These are phyloP conservation scores for Pisolithus marmoratus DNA, from an alignment of 768 basidiomycete genomes.

Conservation along the genomic window DNA sequence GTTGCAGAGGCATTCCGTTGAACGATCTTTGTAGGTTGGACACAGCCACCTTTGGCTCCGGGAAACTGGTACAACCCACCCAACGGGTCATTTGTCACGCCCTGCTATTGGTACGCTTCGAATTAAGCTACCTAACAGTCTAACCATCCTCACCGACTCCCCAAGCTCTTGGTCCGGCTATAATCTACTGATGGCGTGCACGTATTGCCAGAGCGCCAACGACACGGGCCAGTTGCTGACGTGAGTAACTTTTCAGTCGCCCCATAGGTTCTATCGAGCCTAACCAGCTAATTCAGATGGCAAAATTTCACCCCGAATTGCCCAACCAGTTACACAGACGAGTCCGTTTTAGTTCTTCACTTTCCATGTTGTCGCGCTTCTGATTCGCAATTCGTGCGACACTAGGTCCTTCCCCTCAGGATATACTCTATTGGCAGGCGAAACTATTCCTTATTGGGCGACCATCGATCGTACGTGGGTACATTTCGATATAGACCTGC, in stretches of 20 bases:
- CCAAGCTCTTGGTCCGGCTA: slow-evolving; percentile 52
- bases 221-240: slow-evolving; percentile 13
- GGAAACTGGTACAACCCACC: slow-evolving; percentile 18
- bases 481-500: too few species aligned
- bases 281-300: slow-evolving; percentile 15
- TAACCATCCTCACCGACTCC: neutral
- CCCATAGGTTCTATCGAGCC: neutral
- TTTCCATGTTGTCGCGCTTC: neutral
- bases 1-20: neutral
- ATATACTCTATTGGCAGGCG: slow-evolving; percentile 24
- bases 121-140: neutral
- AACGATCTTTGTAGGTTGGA: slow-evolving; percentile 13
- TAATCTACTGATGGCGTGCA: slow-evolving; percentile 49
- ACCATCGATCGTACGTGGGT: slow-evolving; percentile 37
- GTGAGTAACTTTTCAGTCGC: slow-evolving; percentile 23
- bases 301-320: slow-evolving; percentile 14
- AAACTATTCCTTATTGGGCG: slow-evolving; percentile 45
- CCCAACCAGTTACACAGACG: slow-evolving; percentile 9
- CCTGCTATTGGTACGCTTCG: slow-evolving; percentile 25
- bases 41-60: slow-evolving; percentile 19
- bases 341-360: slow-evolving; percentile 12
- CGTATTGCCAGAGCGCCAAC: slow-evolving; percentile 39
- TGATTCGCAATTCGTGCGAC: neutral
- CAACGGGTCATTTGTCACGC: slow-evolving; percentile 16
- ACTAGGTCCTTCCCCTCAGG: slow-evolving; percentile 35